phyloP scores from a whole-genome alignment of 495 filamentous ascomycete genomes.

The Neurospora sp. region DNA sequence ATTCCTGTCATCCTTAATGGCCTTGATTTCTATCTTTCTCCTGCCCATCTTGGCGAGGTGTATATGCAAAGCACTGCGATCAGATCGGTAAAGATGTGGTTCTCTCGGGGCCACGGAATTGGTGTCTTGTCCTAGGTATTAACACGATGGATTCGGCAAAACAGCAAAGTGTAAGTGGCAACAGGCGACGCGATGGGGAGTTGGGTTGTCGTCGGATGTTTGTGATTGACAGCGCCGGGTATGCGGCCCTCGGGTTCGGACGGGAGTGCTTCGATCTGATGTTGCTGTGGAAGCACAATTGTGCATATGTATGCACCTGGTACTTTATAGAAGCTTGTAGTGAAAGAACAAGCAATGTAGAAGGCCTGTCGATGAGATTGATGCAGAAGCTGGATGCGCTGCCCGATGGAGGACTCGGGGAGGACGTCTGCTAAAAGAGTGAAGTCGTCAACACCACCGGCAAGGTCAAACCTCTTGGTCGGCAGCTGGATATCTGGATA shows the following conservation, averaged over 20 bases:
- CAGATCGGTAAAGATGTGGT: background rate
- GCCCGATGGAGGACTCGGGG: background rate
- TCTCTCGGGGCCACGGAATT: background rate
- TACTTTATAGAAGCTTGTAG: background rate
- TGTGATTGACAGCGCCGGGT: background rate
- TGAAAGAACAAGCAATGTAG: background rate
- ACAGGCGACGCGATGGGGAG: background rate
- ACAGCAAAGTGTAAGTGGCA: background rate
- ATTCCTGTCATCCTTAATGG: constrained; percentile 98
- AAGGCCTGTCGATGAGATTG: background rate
- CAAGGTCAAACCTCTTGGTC: background rate
- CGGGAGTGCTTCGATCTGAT: background rate
- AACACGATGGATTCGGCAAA: background rate
- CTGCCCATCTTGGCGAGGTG: constrained; percentile 44
- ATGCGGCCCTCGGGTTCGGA: background rate
- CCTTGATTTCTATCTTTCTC: constrained; percentile 95
- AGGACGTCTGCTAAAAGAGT: background rate
- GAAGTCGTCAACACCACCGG: background rate
- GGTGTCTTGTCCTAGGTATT: background rate
- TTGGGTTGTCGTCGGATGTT: background rate
- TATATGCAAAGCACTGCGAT: background rate
- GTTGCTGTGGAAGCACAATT: background rate
- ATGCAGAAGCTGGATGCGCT: background rate
- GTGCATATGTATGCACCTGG: background rate
- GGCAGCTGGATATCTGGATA: background rate